phyloP scores from a whole-genome alignment of 2,329 filamentous ascomycete genomes.

The Fusarium poae region DNA sequence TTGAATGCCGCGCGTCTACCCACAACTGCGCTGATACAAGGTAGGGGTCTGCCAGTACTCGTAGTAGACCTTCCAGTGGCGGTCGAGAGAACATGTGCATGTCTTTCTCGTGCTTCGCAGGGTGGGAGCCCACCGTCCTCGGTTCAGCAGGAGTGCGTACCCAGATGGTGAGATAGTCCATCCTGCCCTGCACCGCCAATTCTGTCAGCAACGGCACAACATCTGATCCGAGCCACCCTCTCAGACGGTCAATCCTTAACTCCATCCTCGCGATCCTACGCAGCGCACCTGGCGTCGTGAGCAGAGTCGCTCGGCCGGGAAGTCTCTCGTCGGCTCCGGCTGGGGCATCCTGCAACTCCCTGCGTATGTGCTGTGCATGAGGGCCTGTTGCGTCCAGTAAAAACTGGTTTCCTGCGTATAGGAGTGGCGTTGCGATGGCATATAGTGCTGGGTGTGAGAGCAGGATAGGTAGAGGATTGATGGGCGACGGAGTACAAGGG shows the following conservation, averaged over 20 bases:
- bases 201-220: constrained; percentile 51
- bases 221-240: constrained; percentile 51
- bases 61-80: constrained; percentile 54
- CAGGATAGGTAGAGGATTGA: constrained; percentile 49
- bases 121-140: constrained; percentile 15
- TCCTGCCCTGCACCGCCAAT: constrained; percentile 51
- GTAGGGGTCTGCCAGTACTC: constrained; percentile 61
- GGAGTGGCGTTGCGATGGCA: constrained; percentile 50
- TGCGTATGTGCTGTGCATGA: constrained; percentile 49
- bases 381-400: constrained; percentile 48
- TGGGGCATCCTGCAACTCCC: constrained; percentile 38
- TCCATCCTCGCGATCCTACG: constrained; percentile 48
- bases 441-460: constrained; percentile 53
- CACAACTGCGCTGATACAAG: constrained; percentile 57
- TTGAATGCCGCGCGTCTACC: constrained; percentile 54
- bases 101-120: constrained; percentile 26
- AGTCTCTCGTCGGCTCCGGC: constrained; percentile 35
- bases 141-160: constrained; percentile 30
- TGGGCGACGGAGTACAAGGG: constrained; percentile 44
- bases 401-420: constrained; percentile 53
- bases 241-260: constrained; percentile 50
- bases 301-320: constrained; percentile 32
- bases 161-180: constrained; percentile 47
- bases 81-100: constrained; percentile 47
- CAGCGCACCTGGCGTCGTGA: constrained; percentile 45